phyloP scores from a whole-genome alignment of 306 rosid species.

The Glycine tomentella region DNA sequence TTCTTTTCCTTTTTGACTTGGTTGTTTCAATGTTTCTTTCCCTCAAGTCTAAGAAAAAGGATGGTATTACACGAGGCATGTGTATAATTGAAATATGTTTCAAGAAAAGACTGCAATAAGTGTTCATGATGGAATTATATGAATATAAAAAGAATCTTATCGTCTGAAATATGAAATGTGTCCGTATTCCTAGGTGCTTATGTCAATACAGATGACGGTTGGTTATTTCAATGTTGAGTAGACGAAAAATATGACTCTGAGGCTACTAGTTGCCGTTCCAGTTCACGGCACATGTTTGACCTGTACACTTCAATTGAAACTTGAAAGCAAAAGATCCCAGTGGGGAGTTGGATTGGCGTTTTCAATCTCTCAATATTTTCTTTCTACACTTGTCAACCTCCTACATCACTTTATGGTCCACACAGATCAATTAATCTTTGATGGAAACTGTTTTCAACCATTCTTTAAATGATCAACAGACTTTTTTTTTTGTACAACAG shows the following conservation, averaged over 20 bases:
- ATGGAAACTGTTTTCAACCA: background rate
- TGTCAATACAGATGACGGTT: background rate
- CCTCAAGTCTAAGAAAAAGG: background rate
- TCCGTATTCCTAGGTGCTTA: background rate
- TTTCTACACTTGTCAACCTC: background rate
- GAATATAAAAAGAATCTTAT: background rate
- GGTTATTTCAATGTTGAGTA: conserved; percentile 8
- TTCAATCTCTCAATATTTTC: conserved; percentile 8
- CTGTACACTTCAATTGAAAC: conserved; percentile 17
- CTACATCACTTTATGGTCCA: conserved; percentile 21
- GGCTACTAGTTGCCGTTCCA: conserved; percentile 20
- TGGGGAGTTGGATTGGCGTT: conserved; percentile 33
- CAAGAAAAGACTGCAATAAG: too few relatives aligned
- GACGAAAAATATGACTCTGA: conserved; percentile 36
- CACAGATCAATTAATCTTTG: background rate
- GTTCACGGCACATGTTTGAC: conserved; percentile 31
- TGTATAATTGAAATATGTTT: background rate
- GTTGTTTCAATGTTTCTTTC: background rate
- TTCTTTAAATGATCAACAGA: background rate
- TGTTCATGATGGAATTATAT: background rate
- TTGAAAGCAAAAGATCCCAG: conserved; percentile 21
- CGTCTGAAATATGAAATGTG: background rate
- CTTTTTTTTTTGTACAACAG: background rate
- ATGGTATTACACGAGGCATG: background rate
- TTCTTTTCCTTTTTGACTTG: conserved; percentile 6